phyloP scores from a whole-genome alignment of 768 basidiomycete genomes.

The Mycena indigotica region DNA sequence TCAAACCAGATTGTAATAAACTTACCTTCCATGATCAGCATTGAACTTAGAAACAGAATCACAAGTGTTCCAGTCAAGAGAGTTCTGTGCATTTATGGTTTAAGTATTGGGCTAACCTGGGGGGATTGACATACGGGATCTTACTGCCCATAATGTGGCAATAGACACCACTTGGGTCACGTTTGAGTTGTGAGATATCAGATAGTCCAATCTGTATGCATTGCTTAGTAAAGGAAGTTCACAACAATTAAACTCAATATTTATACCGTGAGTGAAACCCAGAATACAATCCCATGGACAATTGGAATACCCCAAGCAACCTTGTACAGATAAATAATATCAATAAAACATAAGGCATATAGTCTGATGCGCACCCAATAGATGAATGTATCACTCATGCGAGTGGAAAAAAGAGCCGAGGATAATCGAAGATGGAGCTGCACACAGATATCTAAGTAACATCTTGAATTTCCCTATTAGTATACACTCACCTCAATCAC shows the following conservation, averaged over 20 bases:
- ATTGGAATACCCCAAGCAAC: constrained; percentile 1
- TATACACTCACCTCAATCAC: not conserved
- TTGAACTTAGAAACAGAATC: not conserved
- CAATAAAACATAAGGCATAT: not conserved
- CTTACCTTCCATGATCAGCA: constrained; percentile 1
- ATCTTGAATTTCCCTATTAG: not conserved
- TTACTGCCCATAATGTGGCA: not conserved
- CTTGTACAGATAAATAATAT: not conserved
- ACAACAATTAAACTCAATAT: not conserved
- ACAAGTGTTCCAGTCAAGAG: not conserved
- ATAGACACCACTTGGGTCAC: not conserved
- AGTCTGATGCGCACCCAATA: not conserved
- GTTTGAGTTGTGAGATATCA: not conserved
- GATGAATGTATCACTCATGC: not conserved
- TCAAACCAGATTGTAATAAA: not conserved
- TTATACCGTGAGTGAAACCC: not conserved
- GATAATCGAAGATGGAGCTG: not conserved
- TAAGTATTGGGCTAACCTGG: not conserved
- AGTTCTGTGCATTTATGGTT: not conserved
- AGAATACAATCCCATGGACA: not conserved
- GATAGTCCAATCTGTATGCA: not conserved
- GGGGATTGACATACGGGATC: not conserved
- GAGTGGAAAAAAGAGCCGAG: not conserved
- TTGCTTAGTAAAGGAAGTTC: not conserved
- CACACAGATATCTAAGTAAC: not conserved